Evolutionary conservation across 2,329 filamentous ascomycete genomes (phyloP), one percentile per base, ranked within the genome.

Genomic region (Cordyceps militaris): DNA sequence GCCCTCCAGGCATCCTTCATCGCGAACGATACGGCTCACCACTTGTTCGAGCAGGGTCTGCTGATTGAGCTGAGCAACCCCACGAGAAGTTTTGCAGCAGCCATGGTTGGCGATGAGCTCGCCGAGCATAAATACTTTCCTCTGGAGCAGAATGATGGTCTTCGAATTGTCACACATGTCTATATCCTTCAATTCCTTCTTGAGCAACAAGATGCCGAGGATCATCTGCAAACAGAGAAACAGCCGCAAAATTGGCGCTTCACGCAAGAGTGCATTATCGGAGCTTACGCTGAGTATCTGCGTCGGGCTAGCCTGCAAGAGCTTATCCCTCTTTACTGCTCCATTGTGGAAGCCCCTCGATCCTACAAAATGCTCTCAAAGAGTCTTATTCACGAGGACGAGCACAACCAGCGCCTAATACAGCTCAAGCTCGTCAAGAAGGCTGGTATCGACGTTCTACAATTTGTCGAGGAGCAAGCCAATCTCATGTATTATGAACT

Each of bases 321-420:
- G 61, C 74, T 94, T 43, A 88, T 96, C 57, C 92, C 94, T 0
- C 76, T 96, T 1, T 99, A 99, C 70, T 92, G 89, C 61, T 91
- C 91, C 9, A 86, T 90, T 64, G 77, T 99, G 13, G 79, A 83
- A 10, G 74, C 78, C 7, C 76, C 83, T 13, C 80, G 87, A 61
- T 80, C 81, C 61, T 85, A 91, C 63, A 81, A 85, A 56, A 86
- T 87, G 16, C 79, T 99, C 50, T 89, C 87, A 58, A 82, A 84
- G 54, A 88, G 95, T 57, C 75, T 97, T 57, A 86, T 91, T 51
- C 83, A 89, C 47, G 80, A 97, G 56, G 79, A 81, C 28, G 82
- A 88, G 44, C 72, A 77, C 8, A 76, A 82, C 8, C 83, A 88
- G 60, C 86, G 91, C 64, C 71, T 83, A 28, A 77, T 81, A 38